A percentile compares a stretch with the other conserved stretches of the same genome.
Conservation (phyloP, 2,329 filamentous ascomycete species). For the Colletotrichum tropicicola region DNA sequence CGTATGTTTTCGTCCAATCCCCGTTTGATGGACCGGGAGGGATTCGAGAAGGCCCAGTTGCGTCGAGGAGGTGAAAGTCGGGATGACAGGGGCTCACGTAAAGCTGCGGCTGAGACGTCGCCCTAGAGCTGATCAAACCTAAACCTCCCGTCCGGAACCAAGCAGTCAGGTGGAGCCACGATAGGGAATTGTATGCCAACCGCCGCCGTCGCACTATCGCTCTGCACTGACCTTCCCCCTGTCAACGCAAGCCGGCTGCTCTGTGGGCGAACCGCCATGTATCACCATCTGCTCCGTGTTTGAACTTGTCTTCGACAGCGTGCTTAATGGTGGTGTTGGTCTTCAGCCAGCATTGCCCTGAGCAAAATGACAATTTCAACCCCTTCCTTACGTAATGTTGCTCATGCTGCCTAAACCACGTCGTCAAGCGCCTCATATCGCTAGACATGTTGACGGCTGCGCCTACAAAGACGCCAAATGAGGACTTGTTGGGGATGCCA, state of each 20-base stretch:
- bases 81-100: conserved; percentile 17
- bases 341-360: not conserved
- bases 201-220: not conserved
- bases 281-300: conserved; percentile 28
- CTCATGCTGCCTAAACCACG: not conserved
- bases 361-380: not conserved
- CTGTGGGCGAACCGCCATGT: conserved; percentile 21
- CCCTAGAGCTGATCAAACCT: conserved; percentile 35
- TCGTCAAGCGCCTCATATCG: not conserved
- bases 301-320: conserved; percentile 9
- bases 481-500: no score
- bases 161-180: not conserved
- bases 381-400: not conserved
- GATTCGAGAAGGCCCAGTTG: not conserved
- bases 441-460: no score
- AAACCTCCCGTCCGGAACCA: conserved; percentile 14
- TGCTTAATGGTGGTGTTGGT: not conserved
- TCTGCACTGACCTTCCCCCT: conserved; percentile 6
- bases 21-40: not conserved
- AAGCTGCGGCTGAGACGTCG: conserved; percentile 32
- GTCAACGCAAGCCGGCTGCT: conserved; percentile 1
- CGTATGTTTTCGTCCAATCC: conserved; percentile 16
- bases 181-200: not conserved
- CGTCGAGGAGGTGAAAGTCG: conserved; percentile 3
- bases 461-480: no score